These are phyloP conservation scores for Mycocentrospora acerina DNA, from an alignment of 2,329 filamentous ascomycete species.

Conservation along the genomic window DNA sequence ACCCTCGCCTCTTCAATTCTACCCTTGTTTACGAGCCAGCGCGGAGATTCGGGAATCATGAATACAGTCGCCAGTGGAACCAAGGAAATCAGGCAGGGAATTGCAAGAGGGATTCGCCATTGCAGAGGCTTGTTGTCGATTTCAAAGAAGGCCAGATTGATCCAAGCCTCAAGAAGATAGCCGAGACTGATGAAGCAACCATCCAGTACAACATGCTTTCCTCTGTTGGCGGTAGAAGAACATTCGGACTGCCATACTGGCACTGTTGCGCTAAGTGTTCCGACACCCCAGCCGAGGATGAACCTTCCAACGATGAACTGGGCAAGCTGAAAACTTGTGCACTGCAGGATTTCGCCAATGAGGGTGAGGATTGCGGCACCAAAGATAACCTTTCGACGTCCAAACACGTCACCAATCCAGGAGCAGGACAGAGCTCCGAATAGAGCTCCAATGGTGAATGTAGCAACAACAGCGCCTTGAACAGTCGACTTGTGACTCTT, in stretches of 20 bases:
- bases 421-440: constrained; percentile 50
- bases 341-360: constrained; percentile 48
- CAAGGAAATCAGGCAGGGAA: constrained; percentile 59
- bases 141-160: constrained; percentile 59
- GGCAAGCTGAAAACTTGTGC: constrained; percentile 47
- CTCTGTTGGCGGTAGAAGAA: constrained; percentile 41
- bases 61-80: constrained; percentile 59
- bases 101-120: constrained; percentile 70
- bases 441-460: constrained; percentile 50
- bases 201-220: constrained; percentile 46
- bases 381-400: constrained; percentile 50
- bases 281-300: constrained; percentile 48
- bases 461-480: constrained; percentile 49
- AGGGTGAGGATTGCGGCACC: constrained; percentile 44
- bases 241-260: constrained; percentile 52
- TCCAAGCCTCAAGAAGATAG: constrained; percentile 51
- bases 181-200: constrained; percentile 51
- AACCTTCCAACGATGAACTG: constrained; percentile 52
- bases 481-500: constrained; percentile 49
- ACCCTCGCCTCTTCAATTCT: constrained; percentile 64
- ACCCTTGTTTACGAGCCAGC: constrained; percentile 68
- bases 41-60: constrained; percentile 70
- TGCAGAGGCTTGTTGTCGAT: constrained; percentile 55
- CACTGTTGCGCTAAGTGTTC: constrained; percentile 47
- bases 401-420: constrained; percentile 49